Conservation (phyloP, 2,329 filamentous ascomycete species). For the Penicillium corylophilum region DNA sequence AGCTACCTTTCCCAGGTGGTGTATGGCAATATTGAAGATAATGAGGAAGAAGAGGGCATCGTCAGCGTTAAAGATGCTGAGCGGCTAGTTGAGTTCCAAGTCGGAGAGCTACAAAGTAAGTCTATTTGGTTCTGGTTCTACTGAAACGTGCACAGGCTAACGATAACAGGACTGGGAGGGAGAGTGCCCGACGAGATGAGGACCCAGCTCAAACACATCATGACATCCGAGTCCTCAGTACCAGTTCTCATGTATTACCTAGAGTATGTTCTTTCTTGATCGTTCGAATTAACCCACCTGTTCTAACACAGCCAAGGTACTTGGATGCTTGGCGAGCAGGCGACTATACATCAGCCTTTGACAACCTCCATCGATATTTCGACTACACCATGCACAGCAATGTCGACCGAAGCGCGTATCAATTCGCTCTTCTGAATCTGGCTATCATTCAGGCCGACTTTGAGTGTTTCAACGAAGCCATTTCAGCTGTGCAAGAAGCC, state of each 20-base stretch:
- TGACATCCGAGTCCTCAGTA: slow-evolving; percentile 65
- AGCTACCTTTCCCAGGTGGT: slow-evolving; percentile 51
- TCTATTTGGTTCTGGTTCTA: slow-evolving; percentile 16
- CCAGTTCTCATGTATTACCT: slow-evolving; percentile 76
- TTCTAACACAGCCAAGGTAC: slow-evolving; percentile 57
- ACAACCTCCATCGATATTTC: slow-evolving; percentile 90
- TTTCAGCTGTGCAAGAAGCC: slow-evolving; percentile 92
- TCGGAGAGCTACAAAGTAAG: slow-evolving; percentile 79
- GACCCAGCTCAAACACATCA: slow-evolving; percentile 65
- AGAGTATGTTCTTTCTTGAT: slow-evolving; percentile 48
- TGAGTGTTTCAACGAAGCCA: slow-evolving; percentile 82
- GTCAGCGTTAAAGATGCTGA: slow-evolving; percentile 80
- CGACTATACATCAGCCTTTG: slow-evolving; percentile 85
- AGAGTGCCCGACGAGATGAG: slow-evolving; percentile 74
- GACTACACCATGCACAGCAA: slow-evolving; percentile 87
- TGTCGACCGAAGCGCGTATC: slow-evolving; percentile 80
- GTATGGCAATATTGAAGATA: slow-evolving; percentile 50
- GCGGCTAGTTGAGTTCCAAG: slow-evolving; percentile 79
- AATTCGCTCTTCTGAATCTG: slow-evolving; percentile 90
- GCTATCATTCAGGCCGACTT: slow-evolving; percentile 94
- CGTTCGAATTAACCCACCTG: background rate
- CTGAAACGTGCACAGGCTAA: slow-evolving; percentile 21
- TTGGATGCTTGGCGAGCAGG: slow-evolving; percentile 90
- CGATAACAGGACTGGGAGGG: slow-evolving; percentile 65
- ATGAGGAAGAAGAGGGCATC: slow-evolving; percentile 41